phyloP scores from a whole-genome alignment of 129 eudicot genomes.

The Deinandra increscens region DNA sequence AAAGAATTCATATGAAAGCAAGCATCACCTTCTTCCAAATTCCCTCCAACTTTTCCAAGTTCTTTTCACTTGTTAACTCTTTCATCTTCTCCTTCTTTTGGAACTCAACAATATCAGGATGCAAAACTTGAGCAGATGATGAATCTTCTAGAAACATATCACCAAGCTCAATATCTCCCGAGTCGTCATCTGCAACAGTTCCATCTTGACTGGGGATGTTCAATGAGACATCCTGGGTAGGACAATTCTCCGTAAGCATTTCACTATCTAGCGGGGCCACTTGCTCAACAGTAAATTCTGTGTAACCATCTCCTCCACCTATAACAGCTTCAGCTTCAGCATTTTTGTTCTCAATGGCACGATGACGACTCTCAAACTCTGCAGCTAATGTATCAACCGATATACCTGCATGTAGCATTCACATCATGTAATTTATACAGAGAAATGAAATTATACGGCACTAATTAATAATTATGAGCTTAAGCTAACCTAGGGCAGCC shows the following conservation, averaged over 20 bases:
- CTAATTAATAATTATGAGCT: not conserved
- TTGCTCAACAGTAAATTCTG: conserved; percentile 24
- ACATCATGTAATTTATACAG: not conserved
- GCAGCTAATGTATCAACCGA: conserved; percentile 63
- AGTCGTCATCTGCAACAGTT: conserved; percentile 46
- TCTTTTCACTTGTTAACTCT: conserved; percentile 64
- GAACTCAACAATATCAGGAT: conserved; percentile 53
- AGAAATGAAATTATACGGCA: conserved; percentile 8
- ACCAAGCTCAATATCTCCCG: conserved; percentile 79
- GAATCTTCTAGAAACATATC: conserved; percentile 72
- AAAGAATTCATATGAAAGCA: conserved; percentile 30
- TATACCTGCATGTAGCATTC: conserved; percentile 54
- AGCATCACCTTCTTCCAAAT: conserved; percentile 84
- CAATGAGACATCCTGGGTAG: conserved; percentile 28
- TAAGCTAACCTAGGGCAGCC: conserved; percentile 71
- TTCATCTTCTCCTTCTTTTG: conserved; percentile 76
- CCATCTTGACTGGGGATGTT: conserved; percentile 37
- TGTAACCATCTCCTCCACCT: conserved; percentile 29
- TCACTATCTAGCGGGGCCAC: conserved; percentile 28
- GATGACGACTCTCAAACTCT: conserved; percentile 45
- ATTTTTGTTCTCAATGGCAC: conserved; percentile 33
- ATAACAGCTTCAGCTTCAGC: conserved; percentile 30
- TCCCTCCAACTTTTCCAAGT: conserved; percentile 81
- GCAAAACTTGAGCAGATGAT: conserved; percentile 42
- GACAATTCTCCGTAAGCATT: conserved; percentile 19